A percentile compares a stretch with the other conserved stretches of the same genome.
These are phyloP conservation scores for Ceratocystis cubensis DNA, from an alignment of 2,329 filamentous ascomycete species.

Conservation along the genomic window DNA sequence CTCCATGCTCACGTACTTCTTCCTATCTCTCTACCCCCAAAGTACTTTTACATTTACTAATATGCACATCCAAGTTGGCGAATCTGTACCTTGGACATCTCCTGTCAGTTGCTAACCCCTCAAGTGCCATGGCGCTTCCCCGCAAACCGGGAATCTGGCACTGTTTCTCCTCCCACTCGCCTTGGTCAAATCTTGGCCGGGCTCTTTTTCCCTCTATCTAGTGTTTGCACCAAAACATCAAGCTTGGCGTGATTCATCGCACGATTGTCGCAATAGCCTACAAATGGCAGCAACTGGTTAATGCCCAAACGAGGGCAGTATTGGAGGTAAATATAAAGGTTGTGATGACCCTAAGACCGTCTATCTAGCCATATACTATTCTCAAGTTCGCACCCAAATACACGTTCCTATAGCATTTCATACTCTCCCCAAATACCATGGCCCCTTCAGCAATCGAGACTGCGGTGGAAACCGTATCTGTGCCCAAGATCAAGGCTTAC, in stretches of 20 bases:
- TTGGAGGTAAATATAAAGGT: background rate
- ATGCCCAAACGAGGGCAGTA: background rate
- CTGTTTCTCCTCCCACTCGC: background rate
- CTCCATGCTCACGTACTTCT: background rate
- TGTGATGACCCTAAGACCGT: background rate
- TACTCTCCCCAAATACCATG: background rate
- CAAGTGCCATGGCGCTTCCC: background rate
- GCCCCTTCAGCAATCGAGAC: conserved; percentile 19
- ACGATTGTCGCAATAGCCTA: background rate
- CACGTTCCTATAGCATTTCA: background rate
- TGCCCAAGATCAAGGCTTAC: conserved; percentile 7
- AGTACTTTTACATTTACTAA: too few relatives aligned
- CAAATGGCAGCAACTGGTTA: background rate
- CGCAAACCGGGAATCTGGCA: background rate
- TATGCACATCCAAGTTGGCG: too few relatives aligned
- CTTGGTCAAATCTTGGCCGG: background rate
- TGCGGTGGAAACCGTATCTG: background rate
- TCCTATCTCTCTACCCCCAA: background rate
- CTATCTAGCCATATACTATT: background rate
- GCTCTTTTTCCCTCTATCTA: background rate
- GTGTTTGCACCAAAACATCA: background rate
- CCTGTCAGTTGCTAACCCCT: background rate
- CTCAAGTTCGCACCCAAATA: background rate
- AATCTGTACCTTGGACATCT: background rate
- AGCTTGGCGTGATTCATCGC: background rate